Base-by-base conservation (phyloP, 257 asterid genomes). In the Perilla frutescens region DNA sequence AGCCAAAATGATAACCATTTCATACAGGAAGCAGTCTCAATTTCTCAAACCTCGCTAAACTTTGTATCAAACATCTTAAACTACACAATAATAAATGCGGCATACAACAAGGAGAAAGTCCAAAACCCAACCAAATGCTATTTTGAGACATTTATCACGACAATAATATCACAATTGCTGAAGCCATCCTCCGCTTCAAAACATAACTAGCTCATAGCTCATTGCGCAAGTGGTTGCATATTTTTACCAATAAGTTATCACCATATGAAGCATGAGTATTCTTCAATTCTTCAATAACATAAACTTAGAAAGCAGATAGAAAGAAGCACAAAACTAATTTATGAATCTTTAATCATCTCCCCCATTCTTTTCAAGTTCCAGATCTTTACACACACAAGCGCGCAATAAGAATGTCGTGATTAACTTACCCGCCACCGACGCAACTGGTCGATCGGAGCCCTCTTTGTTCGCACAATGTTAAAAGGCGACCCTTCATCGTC, bases 381-480 rank as follows among this genome's bases (percentile, higher is more conserved):
- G 51, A 71, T 49, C 39, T 57, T 39, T 8, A 70, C 14, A 43
- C 29, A 11, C 48, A 47, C 51, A 6, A 47, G 10, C 11, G 63
- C 63, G 61, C n/a, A n/a, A 58, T 32, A 37, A 12, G 44, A 62
- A 62, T 5, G 66, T 26, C 55, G 51, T 53, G 11, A 29, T 40
- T 41, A 61, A 79, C 98, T 80, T 79, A 93, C 98, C 85, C 98
- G 82, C 97, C 98, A 94, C 68, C 88, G 67, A 49, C 86, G 90
- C 77, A 94, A 74, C 66, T 94, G 87, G 75, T 94, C 83, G 47
- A 86, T 62, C 0, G 98, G 88, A 37, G 98, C 97, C 49, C 96
- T 77, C 76, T 94, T 94, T 45, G 98, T 94, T 9, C 97, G 76
- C 15, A 75, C 81, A 74, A 94, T 91, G 77, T 87, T 82, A 55